Base-by-base conservation (phyloP, 1,284 basidiomycete species). In the Ceratobasidium sp. region DNA sequence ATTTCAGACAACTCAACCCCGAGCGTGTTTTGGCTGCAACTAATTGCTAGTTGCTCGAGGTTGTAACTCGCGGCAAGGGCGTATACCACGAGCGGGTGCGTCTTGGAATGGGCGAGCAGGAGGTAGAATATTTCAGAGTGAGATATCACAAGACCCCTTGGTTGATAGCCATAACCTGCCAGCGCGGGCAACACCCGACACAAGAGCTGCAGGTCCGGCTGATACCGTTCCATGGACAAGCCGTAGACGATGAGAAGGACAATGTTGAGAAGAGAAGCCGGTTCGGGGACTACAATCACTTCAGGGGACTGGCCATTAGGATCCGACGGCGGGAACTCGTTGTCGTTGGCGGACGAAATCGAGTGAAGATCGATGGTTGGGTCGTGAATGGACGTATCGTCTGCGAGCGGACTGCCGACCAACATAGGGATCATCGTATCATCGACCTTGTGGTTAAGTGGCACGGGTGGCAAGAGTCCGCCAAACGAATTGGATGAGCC, bases 11-110 rank as follows among this genome's bases (percentile, higher is more conserved):
- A 83, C 11, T 84, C 83, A 75, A 88, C 85, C 14, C 86, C 87
- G 62, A 90, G 84, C 47, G 90, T 83, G 78, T 89, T 86, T 0
- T 87, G 83, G 2, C 88, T 90, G 5, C 86, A 84, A 8, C 86
- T 80, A 9, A 88, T 85, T 0, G 89, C 89, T 59, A 90, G 83
- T 57, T 87, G 86, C 71, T 87, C 84, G 46, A 90, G 79, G 76
- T 87, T 85, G 75, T 86, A 80, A 16, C 81, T 82, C 1, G 88
- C 85, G 7, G 89, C 87, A 35, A 90, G 83, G 0, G 87, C 82
- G 79, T 89, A 90, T 5, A 89, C 79, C 46, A 88, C 86, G 55
- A 90, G 78, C 3, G 89, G 87, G 72, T 81, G 82, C 46, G 21
- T 58, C 23, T 26, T 46, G 23, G 66, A 70, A 21, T 70, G 66